Evolutionary conservation across 176 grass and related monocot species (phyloP).

Genomic region (Triticum timopheevii): DNA sequence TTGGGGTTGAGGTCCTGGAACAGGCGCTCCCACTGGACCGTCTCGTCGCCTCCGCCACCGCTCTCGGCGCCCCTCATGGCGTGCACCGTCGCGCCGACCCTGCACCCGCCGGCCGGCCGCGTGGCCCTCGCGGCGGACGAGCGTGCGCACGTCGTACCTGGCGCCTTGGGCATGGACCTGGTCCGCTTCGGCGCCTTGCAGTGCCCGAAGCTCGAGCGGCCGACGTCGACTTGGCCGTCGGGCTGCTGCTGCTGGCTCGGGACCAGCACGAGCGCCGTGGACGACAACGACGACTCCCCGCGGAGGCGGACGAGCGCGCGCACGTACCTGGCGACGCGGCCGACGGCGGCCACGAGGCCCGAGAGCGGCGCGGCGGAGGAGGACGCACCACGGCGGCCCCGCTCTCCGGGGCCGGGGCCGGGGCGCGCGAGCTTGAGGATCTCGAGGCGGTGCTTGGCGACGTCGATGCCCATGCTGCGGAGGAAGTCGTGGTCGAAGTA

Average conservation of each 20-base stretch:
- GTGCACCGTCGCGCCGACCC: slow-evolving; percentile 42
- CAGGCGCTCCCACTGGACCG: slow-evolving; percentile 53
- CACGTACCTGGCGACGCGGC: slow-evolving; percentile 43
- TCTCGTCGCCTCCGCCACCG: not conserved
- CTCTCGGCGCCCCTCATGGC: slow-evolving; percentile 25
- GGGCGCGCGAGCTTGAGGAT: slow-evolving; percentile 61
- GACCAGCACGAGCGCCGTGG: slow-evolving; percentile 49
- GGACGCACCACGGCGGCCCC: not conserved
- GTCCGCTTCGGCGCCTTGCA: slow-evolving; percentile 28
- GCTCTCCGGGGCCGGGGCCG: not conserved
- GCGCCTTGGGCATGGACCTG: slow-evolving; percentile 28
- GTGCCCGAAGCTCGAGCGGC: not conserved
- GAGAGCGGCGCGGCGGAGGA: not conserved
- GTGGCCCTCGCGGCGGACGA: not conserved
- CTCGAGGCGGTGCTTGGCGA: slow-evolving; percentile 90
- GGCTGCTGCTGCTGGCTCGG: slow-evolving; percentile 20
- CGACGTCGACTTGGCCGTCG: not conserved
- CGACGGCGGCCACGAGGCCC: not conserved
- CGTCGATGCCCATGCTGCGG: slow-evolving; percentile 83
- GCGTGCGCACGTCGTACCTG: not conserved
- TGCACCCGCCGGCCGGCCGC: not conserved
- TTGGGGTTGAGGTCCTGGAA: slow-evolving; percentile 65
- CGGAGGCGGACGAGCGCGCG: slow-evolving; percentile 31
- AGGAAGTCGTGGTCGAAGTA: slow-evolving; percentile 70
- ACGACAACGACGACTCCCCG: not conserved